Evolutionary conservation across 2,329 filamentous ascomycete genomes (phyloP), one percentile per base, ranked within the genome.

Genomic region (Salinomyces thailandicus): DNA sequence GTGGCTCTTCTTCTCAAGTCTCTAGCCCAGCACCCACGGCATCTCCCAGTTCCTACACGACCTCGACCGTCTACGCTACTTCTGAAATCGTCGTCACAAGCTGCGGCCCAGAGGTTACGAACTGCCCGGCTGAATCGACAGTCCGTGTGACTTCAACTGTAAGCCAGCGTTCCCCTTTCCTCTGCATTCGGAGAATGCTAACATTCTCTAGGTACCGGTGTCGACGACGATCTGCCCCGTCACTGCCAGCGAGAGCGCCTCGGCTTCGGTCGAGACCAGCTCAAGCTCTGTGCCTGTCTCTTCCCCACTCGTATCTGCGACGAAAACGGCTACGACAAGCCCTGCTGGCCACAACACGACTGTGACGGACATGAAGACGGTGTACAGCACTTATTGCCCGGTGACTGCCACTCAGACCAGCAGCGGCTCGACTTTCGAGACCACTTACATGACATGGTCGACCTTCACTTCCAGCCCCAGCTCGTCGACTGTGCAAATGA

Each of bases 81-180:
- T 41, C 38, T 17, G 38, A 36, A 20, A 18, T 42, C 13, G 52
- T 48, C 20, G 42, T 49, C 36, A 52, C 49, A 12, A 44, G 36
- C 16, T 51, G 47, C 31, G 40, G 41, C 13, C 24, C 47, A 11
- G 38, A 31, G 4, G 19, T 39, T 12, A 48, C 46, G 26, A 40
- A 48, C 37, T 53, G 47, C 39, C 47, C 51, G 4, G 49, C 60
- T 17, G 45, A 57, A 36, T 46, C 43, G 24, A 47, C 44, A 11
- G 44, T 53, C 5, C 45, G 58, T 16, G 46, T 57, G 29, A 66
- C 62, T 18, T 55, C 55, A 30, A 55, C 56, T 36, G 43, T 43
- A 60, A 31, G 58, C 54, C 26, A 66, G 62, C 30, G n/a, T n/a
- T n/a, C n/a, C n/a, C n/a, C n/a, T n/a, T n/a, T n/a, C n/a, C n/a